phyloP scores from a whole-genome alignment of 352 stramenopile genomes.

The Phytophthora aleatoria region DNA sequence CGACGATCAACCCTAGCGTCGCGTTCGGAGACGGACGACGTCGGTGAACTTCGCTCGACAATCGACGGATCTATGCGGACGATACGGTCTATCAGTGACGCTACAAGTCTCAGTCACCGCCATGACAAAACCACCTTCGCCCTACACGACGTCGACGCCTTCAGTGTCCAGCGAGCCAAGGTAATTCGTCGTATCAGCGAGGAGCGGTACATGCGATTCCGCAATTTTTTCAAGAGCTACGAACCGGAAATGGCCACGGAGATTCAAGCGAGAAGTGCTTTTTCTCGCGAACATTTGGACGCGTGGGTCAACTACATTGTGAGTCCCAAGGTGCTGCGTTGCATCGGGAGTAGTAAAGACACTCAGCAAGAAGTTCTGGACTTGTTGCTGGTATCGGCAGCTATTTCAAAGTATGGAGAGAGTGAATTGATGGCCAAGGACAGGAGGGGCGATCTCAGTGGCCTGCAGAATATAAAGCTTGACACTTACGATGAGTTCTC shows the following conservation, averaged over 20 bases:
- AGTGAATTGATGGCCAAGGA: slow-evolving; percentile 37
- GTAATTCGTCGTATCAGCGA: slow-evolving; percentile 31
- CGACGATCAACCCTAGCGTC: slow-evolving; percentile 29
- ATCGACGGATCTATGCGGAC: slow-evolving; percentile 29
- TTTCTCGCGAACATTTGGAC: slow-evolving; percentile 32
- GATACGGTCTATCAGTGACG: slow-evolving; percentile 29
- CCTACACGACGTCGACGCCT: slow-evolving; percentile 33
- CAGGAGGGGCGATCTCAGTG: slow-evolving; percentile 33
- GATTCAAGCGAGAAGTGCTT: slow-evolving; percentile 33
- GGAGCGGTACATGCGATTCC: slow-evolving; percentile 36
- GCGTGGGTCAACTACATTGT: slow-evolving; percentile 46
- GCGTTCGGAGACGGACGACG: slow-evolving; percentile 14
- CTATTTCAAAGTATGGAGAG: slow-evolving; percentile 48
- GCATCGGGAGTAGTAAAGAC: slow-evolving; percentile 19
- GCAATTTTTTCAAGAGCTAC: slow-evolving; percentile 46
- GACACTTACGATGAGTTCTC: slow-evolving; percentile 36
- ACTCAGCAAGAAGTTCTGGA: slow-evolving; percentile 35
- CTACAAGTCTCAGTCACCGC: slow-evolving; percentile 7
- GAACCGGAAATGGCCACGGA: slow-evolving; percentile 40
- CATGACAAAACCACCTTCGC: slow-evolving; percentile 19
- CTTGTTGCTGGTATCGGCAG: slow-evolving; percentile 40
- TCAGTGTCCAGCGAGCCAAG: slow-evolving; percentile 33
- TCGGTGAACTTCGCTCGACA: slow-evolving; percentile 15
- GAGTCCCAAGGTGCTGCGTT: slow-evolving; percentile 36
- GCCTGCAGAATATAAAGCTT: slow-evolving; percentile 39